Evolutionary conservation across 257 asterid species (phyloP).

Genomic region (Craterostigma plantagineum): DNA sequence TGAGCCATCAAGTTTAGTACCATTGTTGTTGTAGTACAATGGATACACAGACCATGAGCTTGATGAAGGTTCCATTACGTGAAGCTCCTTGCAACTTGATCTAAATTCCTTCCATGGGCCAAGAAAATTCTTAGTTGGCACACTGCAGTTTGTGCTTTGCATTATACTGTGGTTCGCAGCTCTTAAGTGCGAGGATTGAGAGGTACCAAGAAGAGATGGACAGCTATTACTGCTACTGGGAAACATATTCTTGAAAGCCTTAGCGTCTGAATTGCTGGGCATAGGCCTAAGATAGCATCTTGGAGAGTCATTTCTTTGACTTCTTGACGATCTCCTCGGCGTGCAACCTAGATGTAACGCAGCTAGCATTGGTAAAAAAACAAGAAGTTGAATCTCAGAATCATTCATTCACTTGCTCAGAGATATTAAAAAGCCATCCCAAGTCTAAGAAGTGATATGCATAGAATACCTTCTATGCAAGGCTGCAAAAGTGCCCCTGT

Average conservation of each 20-base stretch:
- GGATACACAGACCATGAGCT: slow-evolving; percentile 52
- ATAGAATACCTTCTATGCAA: slow-evolving; percentile 73
- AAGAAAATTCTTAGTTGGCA: slow-evolving; percentile 12
- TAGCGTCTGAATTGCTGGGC: too few relatives aligned
- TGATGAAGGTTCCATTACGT: slow-evolving; percentile 13
- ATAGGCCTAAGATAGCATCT: slow-evolving; percentile 51
- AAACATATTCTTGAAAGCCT: slow-evolving; percentile 16
- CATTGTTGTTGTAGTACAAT: slow-evolving; percentile 23
- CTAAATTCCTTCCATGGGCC: slow-evolving; percentile 12
- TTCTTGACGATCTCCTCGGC: slow-evolving; percentile 62
- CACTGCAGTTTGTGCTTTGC: too few relatives aligned
- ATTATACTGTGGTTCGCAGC: slow-evolving; percentile 1
- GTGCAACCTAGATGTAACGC: slow-evolving; percentile 91
- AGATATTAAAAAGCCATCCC: too few relatives aligned
- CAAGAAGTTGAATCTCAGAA: slow-evolving; percentile 1
- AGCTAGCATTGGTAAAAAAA: slow-evolving; percentile 27
- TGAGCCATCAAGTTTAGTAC: slow-evolving; percentile 12
- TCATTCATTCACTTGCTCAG: background rate
- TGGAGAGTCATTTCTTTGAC: slow-evolving; percentile 49
- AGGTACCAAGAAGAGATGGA: slow-evolving; percentile 15
- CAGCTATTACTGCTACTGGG: slow-evolving; percentile 17
- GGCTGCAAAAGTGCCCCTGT: slow-evolving; percentile 55
- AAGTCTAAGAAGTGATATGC: background rate
- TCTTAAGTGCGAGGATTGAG: slow-evolving; percentile 8
- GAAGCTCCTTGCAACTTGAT: slow-evolving; percentile 11